Conservation (phyloP, 2,329 filamentous ascomycete genomes). For the Parafenestella ontariensis region DNA sequence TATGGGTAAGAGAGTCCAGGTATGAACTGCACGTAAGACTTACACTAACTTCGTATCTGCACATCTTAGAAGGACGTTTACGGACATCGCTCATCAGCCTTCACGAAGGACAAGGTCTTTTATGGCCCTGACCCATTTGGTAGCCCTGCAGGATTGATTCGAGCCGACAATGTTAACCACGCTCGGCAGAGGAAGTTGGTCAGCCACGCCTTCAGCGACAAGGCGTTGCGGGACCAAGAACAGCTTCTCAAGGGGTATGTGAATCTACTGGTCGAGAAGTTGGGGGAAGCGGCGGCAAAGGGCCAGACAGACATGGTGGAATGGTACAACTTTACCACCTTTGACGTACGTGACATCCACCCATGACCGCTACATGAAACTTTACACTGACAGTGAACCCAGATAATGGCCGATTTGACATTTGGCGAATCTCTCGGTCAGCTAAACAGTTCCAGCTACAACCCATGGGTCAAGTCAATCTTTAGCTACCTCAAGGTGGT, state of each 20-base stretch:
- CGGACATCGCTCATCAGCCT: constrained; percentile 38
- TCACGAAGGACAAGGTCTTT: constrained; percentile 43
- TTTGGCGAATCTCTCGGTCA: constrained; percentile 38
- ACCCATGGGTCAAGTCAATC: constrained; percentile 37
- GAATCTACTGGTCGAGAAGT: constrained; percentile 43
- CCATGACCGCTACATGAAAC: too few species aligned
- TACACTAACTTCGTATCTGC: background rate
- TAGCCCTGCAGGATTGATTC: constrained; percentile 30
- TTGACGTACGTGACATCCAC: constrained; percentile 18
- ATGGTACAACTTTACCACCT: constrained; percentile 36
- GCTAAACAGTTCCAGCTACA: constrained; percentile 23
- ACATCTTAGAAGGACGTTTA: constrained; percentile 47
- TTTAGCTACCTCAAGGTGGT: constrained; percentile 23
- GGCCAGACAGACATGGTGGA: constrained; percentile 25
- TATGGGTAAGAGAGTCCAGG: constrained; percentile 23
- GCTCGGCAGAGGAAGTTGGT: constrained; percentile 44
- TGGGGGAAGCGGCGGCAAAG: constrained; percentile 32
- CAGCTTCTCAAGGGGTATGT: constrained; percentile 46
- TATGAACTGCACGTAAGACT: background rate
- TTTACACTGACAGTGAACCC: background rate
- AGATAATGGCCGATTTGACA: constrained; percentile 34
- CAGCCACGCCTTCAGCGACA: constrained; percentile 49
- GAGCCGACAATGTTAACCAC: constrained; percentile 44
- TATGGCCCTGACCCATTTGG: constrained; percentile 42
- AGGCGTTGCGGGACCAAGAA: constrained; percentile 47